These are phyloP conservation scores for Dothiorella sarmentorum DNA, from an alignment of 2,329 filamentous ascomycete genomes.

Conservation along the genomic window DNA sequence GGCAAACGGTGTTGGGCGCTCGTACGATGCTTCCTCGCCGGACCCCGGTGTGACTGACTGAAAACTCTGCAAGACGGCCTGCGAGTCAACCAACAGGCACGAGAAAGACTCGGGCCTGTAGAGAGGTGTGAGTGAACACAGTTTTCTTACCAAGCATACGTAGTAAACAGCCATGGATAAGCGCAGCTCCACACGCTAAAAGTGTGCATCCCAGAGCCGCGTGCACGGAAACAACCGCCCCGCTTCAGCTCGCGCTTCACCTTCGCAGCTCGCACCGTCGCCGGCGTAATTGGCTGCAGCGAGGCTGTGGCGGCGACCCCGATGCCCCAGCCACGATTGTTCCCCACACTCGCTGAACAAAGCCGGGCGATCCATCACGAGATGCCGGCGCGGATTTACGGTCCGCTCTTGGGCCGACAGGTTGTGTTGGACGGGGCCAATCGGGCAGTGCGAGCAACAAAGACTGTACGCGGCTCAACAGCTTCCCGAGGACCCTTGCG, in stretches of 20 bases:
- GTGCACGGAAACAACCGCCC: background rate
- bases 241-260: background rate
- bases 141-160: background rate
- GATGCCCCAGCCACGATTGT: slow-evolving; percentile 6
- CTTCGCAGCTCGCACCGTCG: background rate
- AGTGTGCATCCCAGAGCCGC: background rate
- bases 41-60: background rate
- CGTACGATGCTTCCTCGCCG: slow-evolving; percentile 4
- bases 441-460: slow-evolving; percentile 1
- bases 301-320: slow-evolving; percentile 5
- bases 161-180: slow-evolving; percentile 4
- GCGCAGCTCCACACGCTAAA: background rate
- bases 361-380: slow-evolving; percentile 9
- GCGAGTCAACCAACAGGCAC: background rate
- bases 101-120: background rate
- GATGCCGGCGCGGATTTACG: background rate
- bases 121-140: background rate
- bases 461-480: slow-evolving; percentile 9
- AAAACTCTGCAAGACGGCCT: background rate
- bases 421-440: background rate
- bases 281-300: background rate
- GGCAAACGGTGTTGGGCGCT: background rate
- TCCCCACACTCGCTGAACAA: slow-evolving; percentile 1
- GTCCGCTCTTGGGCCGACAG: background rate
- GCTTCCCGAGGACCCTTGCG: slow-evolving; percentile 3